Base-by-base conservation (phyloP, 768 basidiomycete species). In the Hypholoma sublateritium region DNA sequence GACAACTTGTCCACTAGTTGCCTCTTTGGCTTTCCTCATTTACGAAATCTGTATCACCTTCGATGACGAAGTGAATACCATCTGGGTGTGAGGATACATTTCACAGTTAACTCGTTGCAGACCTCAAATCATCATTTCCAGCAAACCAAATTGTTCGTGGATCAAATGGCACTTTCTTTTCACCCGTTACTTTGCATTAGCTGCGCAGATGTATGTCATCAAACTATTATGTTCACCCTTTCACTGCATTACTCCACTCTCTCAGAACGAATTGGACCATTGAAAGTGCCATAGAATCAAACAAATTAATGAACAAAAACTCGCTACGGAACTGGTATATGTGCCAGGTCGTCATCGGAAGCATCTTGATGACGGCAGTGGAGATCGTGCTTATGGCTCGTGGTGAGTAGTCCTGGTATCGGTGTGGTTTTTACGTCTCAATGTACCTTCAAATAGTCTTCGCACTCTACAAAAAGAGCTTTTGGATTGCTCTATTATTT, bases 11-110 rank as follows among this genome's bases (percentile, higher is more conserved):
- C 21, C 11, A 35, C 50, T 50, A 73, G 72, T 72, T 47, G 69
- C 64, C 28, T 70, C 73, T 9, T 55, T 73, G 35, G 61, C 67
- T 14, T 72, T 72, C 46, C 62, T 73, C 1, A 16, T 72, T 1
- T 72, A 73, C 50, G 74, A 76, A 14, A 70, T 72, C 35, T 61
- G 57, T 36, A 51, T 76, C 32, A 75, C 74, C 1, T 58, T 74
- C 5, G 70, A 72, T 50, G 66, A 72, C 47, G 74, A 76, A 60
- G 70, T 76, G 34, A 59, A 66, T 21, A 59, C 61, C 22, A 69
- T 76, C 14, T 76, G 74, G 74, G 61, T 67, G 72, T 71, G 54
- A 60, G 73, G 9, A 2, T n/a, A 36, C 14, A 9, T 32, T 22
- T 44, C 11, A 8, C 34, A 6, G 17, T 32, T 32, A 32, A 19